Evolutionary conservation across 1,139 yeast species (phyloP).

Genomic region (Insectozyma bohioensis): DNA sequence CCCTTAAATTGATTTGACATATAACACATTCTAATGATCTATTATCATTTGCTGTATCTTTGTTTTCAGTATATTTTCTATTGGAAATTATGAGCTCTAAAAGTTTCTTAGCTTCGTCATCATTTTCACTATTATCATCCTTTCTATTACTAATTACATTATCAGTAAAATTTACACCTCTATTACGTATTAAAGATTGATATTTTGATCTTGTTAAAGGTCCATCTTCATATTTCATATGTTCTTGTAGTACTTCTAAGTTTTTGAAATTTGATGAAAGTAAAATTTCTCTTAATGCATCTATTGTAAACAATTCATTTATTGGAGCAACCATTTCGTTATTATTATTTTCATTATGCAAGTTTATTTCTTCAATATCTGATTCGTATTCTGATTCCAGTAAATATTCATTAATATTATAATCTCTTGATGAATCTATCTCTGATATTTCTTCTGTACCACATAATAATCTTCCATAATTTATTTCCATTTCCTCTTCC

Average conservation of each 20-base stretch:
- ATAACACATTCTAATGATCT: slow-evolving; percentile 63
- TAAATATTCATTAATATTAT: slow-evolving; percentile 16
- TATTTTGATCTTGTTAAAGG: slow-evolving; percentile 45
- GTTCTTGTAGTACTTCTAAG: slow-evolving; percentile 34
- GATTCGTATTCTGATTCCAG: slow-evolving; percentile 17
- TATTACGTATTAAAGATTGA: too few relatives aligned
- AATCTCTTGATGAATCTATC: slow-evolving; percentile 49
- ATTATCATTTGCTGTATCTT: not conserved
- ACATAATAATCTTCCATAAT: slow-evolving; percentile 26
- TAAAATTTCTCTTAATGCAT: slow-evolving; percentile 31
- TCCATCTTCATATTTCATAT: slow-evolving; percentile 27
- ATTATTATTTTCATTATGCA: not conserved
- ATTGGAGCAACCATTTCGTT: slow-evolving; percentile 11
- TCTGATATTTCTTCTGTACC: slow-evolving; percentile 37
- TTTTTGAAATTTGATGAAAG: slow-evolving; percentile 16
- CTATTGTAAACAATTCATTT: slow-evolving; percentile 31
- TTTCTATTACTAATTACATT: too few relatives aligned
- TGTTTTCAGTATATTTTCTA: slow-evolving; percentile 11
- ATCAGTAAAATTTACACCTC: too few relatives aligned
- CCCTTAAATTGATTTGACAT: slow-evolving; percentile 74
- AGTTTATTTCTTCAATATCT: slow-evolving; percentile 17
- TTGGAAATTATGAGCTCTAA: slow-evolving; percentile 19
- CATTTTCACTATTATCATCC: too few relatives aligned
- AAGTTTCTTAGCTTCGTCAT: slow-evolving; percentile 20
- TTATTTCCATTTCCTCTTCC: slow-evolving; percentile 21